A percentile compares a stretch with the other conserved stretches of the same genome.
Conservation (phyloP, 2,329 filamentous ascomycete genomes). For the Aureobasidium zeae region DNA sequence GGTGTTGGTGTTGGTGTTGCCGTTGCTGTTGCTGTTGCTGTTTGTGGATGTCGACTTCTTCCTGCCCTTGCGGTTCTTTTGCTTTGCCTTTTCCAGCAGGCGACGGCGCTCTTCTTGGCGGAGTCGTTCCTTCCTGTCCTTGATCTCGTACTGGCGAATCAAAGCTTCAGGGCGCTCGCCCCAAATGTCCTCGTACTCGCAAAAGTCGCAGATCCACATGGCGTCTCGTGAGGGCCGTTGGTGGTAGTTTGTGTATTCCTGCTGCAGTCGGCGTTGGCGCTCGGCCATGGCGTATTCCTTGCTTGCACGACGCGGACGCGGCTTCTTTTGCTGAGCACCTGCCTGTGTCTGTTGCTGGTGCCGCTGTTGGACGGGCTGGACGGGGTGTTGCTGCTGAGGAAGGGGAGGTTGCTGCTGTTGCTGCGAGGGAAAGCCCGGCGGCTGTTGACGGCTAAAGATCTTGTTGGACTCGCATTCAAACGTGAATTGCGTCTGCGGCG, state of each 20-base stretch:
- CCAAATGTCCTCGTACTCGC: conserved; percentile 94
- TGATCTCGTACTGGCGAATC: conserved; percentile 87
- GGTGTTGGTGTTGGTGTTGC: no score
- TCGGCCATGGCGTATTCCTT: conserved; percentile 69
- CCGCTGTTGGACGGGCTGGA: conserved; percentile 19
- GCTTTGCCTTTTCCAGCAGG: conserved; percentile 84
- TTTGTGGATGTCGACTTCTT: no score
- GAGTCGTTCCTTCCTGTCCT: conserved; percentile 76
- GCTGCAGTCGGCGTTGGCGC: conserved; percentile 64
- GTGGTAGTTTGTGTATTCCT: conserved; percentile 66
- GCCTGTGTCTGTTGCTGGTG: conserved; percentile 28
- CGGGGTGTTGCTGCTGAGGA: conserved; percentile 1
- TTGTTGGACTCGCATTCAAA: conserved; percentile 87
- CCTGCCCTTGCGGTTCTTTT: conserved; percentile 82
- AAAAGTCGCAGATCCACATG: conserved; percentile 95
- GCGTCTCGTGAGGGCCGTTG: conserved; percentile 63
- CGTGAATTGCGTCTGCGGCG: conserved; percentile 82
- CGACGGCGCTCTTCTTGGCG: conserved; percentile 78
- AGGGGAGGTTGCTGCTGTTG: conserved; percentile 11
- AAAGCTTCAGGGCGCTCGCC: conserved; percentile 75
- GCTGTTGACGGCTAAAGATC: conserved; percentile 63
- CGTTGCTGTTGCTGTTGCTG: no score
- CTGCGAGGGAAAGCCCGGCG: no score
- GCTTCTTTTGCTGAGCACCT: conserved; percentile 45
- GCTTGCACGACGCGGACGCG: conserved; percentile 49